phyloP scores from a whole-genome alignment of 2,329 filamentous ascomycete species.

The Colletotrichum truncatum region DNA sequence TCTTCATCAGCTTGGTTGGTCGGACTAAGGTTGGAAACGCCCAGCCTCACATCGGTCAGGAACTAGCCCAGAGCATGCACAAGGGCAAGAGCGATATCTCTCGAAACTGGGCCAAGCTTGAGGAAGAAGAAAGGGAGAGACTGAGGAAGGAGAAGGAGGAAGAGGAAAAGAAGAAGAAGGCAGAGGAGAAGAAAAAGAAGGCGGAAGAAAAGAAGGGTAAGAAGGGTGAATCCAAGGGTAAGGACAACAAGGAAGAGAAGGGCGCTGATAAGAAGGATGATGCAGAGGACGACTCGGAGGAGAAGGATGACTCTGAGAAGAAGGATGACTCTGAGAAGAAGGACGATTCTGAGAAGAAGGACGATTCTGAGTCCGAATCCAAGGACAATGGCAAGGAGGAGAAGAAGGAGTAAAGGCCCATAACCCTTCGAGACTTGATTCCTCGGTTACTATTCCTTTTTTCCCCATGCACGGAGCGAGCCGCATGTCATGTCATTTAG shows the following conservation, averaged over 20 bases:
- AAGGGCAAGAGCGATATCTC: slow-evolving; percentile 45
- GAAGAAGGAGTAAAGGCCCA: slow-evolving; percentile 9
- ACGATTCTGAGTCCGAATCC: background rate
- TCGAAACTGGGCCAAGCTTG: slow-evolving; percentile 56
- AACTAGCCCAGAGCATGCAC: slow-evolving; percentile 49
- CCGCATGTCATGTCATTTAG: background rate
- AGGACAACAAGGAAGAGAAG: slow-evolving; percentile 33
- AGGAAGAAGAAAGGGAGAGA: slow-evolving; percentile 50
- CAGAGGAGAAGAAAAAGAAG: slow-evolving; percentile 42
- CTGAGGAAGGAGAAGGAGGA: slow-evolving; percentile 49
- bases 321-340: background rate
- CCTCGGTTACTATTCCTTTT: background rate
- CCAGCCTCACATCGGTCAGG: slow-evolving; percentile 43
- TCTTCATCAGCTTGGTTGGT: slow-evolving; percentile 83
- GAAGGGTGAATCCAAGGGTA: slow-evolving; percentile 34
- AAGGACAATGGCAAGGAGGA: slow-evolving; percentile 28
- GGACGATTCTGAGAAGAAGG: slow-evolving; percentile 14
- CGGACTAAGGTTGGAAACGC: slow-evolving; percentile 75
- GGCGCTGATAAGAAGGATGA: slow-evolving; percentile 30
- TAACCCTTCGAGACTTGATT: background rate
- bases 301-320: slow-evolving; percentile 11
- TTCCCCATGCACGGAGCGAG: background rate
- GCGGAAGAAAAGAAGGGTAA: slow-evolving; percentile 36
- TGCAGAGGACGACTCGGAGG: slow-evolving; percentile 27
- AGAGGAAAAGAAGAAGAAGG: slow-evolving; percentile 46